Base-by-base conservation (phyloP, 352 stramenopile genomes). In the Globisporangium carolinianum region DNA sequence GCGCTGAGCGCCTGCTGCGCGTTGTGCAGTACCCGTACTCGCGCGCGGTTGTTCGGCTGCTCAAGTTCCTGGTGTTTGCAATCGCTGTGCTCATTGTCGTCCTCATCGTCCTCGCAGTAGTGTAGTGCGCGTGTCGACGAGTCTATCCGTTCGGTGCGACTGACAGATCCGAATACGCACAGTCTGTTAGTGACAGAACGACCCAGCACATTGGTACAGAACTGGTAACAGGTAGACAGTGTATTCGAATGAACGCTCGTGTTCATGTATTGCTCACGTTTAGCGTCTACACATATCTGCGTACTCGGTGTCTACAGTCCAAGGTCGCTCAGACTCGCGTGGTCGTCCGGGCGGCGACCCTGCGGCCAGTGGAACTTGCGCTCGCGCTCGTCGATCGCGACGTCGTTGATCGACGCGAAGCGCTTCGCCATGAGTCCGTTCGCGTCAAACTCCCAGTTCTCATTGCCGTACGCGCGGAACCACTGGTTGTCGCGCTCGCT, bases 381-480 rank as follows among this genome's bases (percentile, higher is more conserved):
- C 45, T 96, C 83, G 39, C 58, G 61, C 37, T 88, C 81, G 8
- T 66, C 37, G 60, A 95, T 96, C 0, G 69, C 58, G 4, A 94
- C 57, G 66, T 96, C 87, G 62, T 96, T 95, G 70, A 95, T 94
- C 38, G 63, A 83, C 36, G 86, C 86, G 69, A 86, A 86, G 46
- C 87, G 82, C 67, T 81, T 68, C 18, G 78, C 69, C 86, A 96
- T 96, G 60, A 75, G 74, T 5, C 87, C 87, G 35, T 79, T 42
- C 4, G 69, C 73, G 42, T 96, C 72, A 60, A 96, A 96, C 51
- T 86, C 76, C 86, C 87, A 96, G 65, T 95, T 92, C 62, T 96
- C 87, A 54, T 96, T 95, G 47, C 87, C 87, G 61, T 96, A 89
- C 38, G 83, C 69, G 6, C 86, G 83, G 42, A 75, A 89, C 83